A percentile compares a stretch with the other conserved stretches of the same genome.
These are phyloP conservation scores for Suillus plorans DNA, from an alignment of 768 basidiomycete species.

Conservation along the genomic window DNA sequence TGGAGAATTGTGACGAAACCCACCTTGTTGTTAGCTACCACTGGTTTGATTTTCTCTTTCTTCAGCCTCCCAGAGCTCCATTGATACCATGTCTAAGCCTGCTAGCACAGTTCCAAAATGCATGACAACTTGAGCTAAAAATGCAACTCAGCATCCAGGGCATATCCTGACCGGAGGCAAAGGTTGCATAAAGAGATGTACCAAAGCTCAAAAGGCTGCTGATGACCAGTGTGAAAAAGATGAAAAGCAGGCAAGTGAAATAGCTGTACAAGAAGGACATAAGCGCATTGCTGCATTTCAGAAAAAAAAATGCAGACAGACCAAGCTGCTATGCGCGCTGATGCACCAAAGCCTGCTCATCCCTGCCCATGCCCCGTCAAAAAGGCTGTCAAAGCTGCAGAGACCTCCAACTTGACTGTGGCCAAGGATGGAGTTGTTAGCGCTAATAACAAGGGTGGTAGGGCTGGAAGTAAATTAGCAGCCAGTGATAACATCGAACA, in stretches of 20 bases:
- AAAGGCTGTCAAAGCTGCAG: not conserved
- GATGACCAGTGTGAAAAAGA: not conserved
- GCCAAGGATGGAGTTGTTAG: not conserved
- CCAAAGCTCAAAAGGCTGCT: not conserved
- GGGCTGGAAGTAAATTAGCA: not conserved
- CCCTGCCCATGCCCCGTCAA: not conserved
- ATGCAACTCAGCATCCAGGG: not conserved
- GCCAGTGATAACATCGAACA: not conserved
- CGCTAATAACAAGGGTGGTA: not conserved
- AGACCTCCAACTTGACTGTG: not conserved
- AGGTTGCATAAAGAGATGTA: not conserved
- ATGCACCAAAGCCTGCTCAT: not conserved
- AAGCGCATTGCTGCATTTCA: not conserved
- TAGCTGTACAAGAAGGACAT: not conserved
- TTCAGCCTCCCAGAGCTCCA: not conserved
- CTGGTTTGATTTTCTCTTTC: not conserved
- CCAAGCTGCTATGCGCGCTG: not conserved
- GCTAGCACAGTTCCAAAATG: not conserved
- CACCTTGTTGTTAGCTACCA: not conserved
- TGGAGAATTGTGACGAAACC: not conserved
- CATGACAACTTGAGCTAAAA: not conserved
- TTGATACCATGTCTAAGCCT: not conserved
- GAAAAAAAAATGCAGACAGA: not conserved
- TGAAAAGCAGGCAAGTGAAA: not conserved
- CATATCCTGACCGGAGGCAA: not conserved